A percentile compares a stretch with the other conserved stretches of the same genome.
Evolutionary conservation across 257 asterid species (phyloP).

Genomic region (Thymus mandschuricus): DNA sequence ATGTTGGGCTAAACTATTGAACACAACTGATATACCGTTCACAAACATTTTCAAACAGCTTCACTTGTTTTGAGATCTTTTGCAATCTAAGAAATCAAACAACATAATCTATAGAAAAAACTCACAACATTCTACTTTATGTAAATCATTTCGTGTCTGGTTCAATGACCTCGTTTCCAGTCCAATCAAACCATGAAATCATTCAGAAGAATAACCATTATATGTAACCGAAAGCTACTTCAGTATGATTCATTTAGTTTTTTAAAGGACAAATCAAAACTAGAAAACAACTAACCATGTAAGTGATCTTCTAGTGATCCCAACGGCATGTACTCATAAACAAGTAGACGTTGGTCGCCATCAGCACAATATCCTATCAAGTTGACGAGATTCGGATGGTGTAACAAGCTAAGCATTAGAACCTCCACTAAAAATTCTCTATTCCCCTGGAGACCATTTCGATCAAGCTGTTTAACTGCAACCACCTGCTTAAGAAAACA

Average conservation of each 20-base stretch:
- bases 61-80: not conserved
- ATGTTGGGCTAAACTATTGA: not conserved
- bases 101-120: too few relatives aligned
- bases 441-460: slow-evolving; percentile 95
- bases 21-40: not conserved
- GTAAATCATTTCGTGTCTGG: too few relatives aligned
- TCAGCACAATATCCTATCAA: slow-evolving; percentile 99
- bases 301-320: slow-evolving; percentile 98
- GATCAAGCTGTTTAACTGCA: slow-evolving; percentile 95
- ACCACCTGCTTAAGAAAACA: slow-evolving; percentile 62
- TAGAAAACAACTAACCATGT: slow-evolving; percentile 67
- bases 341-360: slow-evolving; percentile 97
- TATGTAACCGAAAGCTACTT: too few relatives aligned
- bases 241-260: not conserved
- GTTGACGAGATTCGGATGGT: slow-evolving; percentile 92
- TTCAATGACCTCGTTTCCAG: not conserved
- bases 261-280: not conserved
- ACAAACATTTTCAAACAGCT: not conserved
- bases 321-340: slow-evolving; percentile 92
- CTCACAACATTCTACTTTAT: too few relatives aligned
- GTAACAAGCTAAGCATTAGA: slow-evolving; percentile 97
- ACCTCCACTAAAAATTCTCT: slow-evolving; percentile 97
- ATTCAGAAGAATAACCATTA: too few relatives aligned
- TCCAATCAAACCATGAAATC: not conserved
- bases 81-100: not conserved